Evolutionary conservation across 208 protist genomes (phyloP).

Genomic region (Leptomonas seymouri): DNA sequence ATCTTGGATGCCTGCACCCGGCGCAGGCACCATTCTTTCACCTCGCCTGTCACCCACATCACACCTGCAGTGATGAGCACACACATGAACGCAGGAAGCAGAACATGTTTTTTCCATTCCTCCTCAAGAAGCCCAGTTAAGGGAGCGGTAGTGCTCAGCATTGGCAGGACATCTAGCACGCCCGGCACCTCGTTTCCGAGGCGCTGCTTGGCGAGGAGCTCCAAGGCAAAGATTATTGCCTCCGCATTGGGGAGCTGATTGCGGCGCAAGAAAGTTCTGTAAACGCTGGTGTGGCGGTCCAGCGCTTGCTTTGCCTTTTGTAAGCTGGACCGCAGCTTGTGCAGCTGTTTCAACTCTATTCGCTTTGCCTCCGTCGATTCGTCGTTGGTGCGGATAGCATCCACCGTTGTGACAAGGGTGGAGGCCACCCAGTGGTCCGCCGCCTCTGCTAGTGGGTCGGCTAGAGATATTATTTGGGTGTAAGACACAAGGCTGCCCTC

Average conservation of each 20-base stretch:
- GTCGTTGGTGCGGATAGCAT: slow-evolving; percentile 55
- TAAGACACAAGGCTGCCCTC: background rate
- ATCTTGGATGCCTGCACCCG: slow-evolving; percentile 7
- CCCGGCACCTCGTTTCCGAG: slow-evolving; percentile 33
- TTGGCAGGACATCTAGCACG: slow-evolving; percentile 20
- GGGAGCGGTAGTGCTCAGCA: slow-evolving; percentile 23
- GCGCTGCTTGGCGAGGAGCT: slow-evolving; percentile 53
- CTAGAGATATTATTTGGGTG: slow-evolving; percentile 11
- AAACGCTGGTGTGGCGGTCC: slow-evolving; percentile 14
- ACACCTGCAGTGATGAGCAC: slow-evolving; percentile 9
- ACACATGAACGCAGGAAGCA: slow-evolving; percentile 6
- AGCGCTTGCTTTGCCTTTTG: slow-evolving; percentile 18
- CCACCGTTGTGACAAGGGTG: slow-evolving; percentile 16
- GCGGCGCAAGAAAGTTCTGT: slow-evolving; percentile 10
- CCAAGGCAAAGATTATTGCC: slow-evolving; percentile 39
- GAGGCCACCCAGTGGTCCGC: slow-evolving; percentile 7
- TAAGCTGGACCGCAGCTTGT: slow-evolving; percentile 37
- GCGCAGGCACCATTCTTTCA: slow-evolving; percentile 25
- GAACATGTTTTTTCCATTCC: slow-evolving; percentile 25
- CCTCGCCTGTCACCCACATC: slow-evolving; percentile 15
- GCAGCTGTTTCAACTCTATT: slow-evolving; percentile 50
- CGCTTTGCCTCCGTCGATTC: slow-evolving; percentile 61
- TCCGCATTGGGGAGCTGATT: slow-evolving; percentile 30
- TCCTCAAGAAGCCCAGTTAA: slow-evolving; percentile 26
- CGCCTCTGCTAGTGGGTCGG: slow-evolving; percentile 30